Conservation (phyloP, 2,329 filamentous ascomycete genomes). For the Talaromyces sp. region DNA sequence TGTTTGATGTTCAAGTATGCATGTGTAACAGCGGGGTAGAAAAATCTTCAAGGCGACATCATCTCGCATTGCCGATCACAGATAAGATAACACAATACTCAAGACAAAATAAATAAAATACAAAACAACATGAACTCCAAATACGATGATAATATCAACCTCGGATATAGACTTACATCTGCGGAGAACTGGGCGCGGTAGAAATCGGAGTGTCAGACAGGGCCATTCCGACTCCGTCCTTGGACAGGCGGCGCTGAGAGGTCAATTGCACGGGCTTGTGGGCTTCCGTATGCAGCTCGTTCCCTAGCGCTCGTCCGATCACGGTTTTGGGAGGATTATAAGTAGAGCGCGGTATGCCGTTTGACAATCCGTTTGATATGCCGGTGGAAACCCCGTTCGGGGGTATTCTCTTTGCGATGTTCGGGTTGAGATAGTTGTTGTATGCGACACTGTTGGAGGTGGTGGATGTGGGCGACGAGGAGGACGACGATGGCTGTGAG, state of each 20-base stretch:
- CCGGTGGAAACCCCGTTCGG: not conserved
- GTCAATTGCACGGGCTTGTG: conserved; percentile 25
- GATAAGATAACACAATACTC: not conserved
- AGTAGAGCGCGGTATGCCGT: conserved; percentile 21
- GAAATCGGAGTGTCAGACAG: conserved; percentile 63
- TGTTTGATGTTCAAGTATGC: not conserved
- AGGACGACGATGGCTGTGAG: not conserved
- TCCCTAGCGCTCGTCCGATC: conserved; percentile 45
- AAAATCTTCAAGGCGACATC: conserved; percentile 5
- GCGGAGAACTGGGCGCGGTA: conserved; percentile 62
- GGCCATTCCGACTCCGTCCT: conserved; percentile 53
- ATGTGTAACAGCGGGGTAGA: conserved; percentile 5
- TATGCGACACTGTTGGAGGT: not conserved
- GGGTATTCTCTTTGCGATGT: conserved; percentile 8
- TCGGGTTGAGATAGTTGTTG: not conserved
- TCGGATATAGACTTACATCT: conserved; percentile 52
- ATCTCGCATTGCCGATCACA: conserved; percentile 5
- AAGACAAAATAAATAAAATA: not conserved
- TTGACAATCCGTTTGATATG: not conserved
- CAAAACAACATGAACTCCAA: not conserved
- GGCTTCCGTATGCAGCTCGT: conserved; percentile 41
- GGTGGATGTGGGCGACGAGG: conserved; percentile 2
- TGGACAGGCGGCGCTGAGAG: conserved; percentile 33
- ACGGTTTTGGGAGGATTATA: conserved; percentile 39
- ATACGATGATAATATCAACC: conserved; percentile 21